phyloP scores from a whole-genome alignment of 2,329 filamentous ascomycete genomes.

The Verticillium klebahnii region DNA sequence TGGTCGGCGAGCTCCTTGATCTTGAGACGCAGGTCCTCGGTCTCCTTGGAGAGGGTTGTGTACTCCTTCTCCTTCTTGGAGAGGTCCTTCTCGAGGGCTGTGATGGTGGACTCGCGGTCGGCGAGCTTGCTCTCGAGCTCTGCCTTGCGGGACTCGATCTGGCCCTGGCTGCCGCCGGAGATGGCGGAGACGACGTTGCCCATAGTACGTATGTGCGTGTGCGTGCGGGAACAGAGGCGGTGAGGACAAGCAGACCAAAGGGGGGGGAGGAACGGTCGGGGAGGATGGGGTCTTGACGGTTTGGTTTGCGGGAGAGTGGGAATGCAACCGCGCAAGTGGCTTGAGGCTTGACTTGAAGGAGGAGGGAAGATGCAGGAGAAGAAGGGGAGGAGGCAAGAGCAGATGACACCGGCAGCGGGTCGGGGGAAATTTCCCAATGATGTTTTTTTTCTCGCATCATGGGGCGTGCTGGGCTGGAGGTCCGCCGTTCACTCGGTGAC shows the following conservation, averaged over 20 bases:
- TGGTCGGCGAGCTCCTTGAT: slow-evolving; percentile 28
- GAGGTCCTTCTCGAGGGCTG: slow-evolving; percentile 25
- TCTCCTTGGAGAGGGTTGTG: slow-evolving; percentile 27
- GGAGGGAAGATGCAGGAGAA: not conserved
- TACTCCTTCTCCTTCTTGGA: slow-evolving; percentile 33
- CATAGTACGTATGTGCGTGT: slow-evolving; percentile 20
- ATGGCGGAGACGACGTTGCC: slow-evolving; percentile 36
- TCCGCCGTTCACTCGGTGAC: slow-evolving; percentile 11
- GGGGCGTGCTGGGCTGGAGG: slow-evolving; percentile 2
- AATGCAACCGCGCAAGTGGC: not conserved
- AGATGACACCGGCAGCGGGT: slow-evolving; percentile 1
- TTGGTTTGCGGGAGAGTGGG: slow-evolving; percentile 3
- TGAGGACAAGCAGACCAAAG: not conserved
- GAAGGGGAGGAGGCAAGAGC: not conserved
- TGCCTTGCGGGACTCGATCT: slow-evolving; percentile 25
- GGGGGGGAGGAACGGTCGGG: not conserved
- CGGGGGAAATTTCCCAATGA: slow-evolving; percentile 9
- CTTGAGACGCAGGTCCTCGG: slow-evolving; percentile 32
- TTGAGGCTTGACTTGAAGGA: not conserved
- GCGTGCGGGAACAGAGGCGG: not conserved
- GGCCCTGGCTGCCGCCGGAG: slow-evolving; percentile 23
- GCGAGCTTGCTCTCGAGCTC: slow-evolving; percentile 32
- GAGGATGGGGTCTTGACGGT: not conserved
- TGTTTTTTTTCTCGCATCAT: slow-evolving; percentile 5
- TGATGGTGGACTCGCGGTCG: slow-evolving; percentile 31